phyloP scores from a whole-genome alignment of 2,329 filamentous ascomycete genomes.

The Elsinoe perseae region DNA sequence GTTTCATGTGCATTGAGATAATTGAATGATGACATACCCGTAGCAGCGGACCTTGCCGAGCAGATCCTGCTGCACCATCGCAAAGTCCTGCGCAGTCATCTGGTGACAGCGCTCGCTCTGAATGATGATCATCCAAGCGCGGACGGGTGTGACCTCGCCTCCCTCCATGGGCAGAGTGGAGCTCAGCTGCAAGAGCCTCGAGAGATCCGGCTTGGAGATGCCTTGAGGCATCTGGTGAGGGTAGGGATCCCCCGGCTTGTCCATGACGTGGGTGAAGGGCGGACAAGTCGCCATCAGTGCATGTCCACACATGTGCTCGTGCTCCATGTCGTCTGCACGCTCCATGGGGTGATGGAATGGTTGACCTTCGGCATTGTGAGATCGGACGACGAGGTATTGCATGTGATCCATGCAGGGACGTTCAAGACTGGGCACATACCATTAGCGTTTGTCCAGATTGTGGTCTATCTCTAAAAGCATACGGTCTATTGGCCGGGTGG shows the following conservation, averaged over 20 bases:
- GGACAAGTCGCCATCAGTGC: constrained; percentile 90
- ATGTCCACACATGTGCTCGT: constrained; percentile 65
- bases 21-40: constrained; percentile 54
- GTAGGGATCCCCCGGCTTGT: constrained; percentile 49
- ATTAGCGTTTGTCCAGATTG: constrained; percentile 7
- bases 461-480: constrained; percentile 14
- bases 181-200: constrained; percentile 77
- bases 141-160: constrained; percentile 88
- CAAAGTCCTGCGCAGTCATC: constrained; percentile 61
- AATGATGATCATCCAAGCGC: constrained; percentile 82
- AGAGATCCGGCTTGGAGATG: constrained; percentile 65
- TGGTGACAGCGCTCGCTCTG: constrained; percentile 61
- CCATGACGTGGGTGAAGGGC: constrained; percentile 55
- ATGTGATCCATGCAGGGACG: constrained; percentile 89
- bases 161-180: constrained; percentile 67
- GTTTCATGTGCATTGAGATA: neutral
- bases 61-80: constrained; percentile 64
- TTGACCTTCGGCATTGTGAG: constrained; percentile 38
- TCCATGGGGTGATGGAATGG: constrained; percentile 31
- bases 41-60: constrained; percentile 81
- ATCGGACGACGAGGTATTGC: constrained; percentile 63
- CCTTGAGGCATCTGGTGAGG: constrained; percentile 67
- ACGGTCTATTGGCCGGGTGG: constrained; percentile 45
- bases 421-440: constrained; percentile 58
- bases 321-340: constrained; percentile 45